These are phyloP conservation scores for Ramalina peruviana DNA, from an alignment of 495 filamentous ascomycete genomes.

Conservation along the genomic window DNA sequence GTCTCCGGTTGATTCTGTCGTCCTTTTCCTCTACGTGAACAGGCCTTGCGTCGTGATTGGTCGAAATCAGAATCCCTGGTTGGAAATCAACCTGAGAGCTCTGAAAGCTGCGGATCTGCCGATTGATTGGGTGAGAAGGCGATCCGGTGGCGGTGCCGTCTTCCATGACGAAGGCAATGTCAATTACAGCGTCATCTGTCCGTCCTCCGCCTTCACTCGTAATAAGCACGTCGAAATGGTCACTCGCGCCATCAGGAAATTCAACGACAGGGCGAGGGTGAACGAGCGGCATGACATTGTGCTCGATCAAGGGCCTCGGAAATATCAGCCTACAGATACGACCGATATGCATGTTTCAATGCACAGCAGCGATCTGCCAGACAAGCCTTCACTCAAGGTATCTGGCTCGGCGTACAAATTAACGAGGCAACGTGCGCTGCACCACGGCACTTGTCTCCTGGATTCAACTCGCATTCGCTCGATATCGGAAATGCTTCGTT, in stretches of 20 bases:
- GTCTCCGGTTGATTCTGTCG: slow-evolving; percentile 49
- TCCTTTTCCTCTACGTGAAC: slow-evolving; percentile 84
- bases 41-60: slow-evolving; percentile 76
- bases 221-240: slow-evolving; percentile 88
- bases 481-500: slow-evolving; percentile 52
- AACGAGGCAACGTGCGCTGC: slow-evolving; percentile 59
- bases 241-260: slow-evolving; percentile 53
- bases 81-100: slow-evolving; percentile 58
- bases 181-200: slow-evolving; percentile 85
- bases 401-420: slow-evolving; percentile 92
- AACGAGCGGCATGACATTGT: slow-evolving; percentile 94
- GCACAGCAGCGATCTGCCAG: slow-evolving; percentile 11
- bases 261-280: slow-evolving; percentile 41
- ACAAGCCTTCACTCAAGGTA: slow-evolving; percentile 51
- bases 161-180: slow-evolving; percentile 87
- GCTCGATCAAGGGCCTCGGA: slow-evolving; percentile 35
- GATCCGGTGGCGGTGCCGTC: slow-evolving; percentile 83
- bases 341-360: slow-evolving; percentile 10
- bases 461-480: slow-evolving; percentile 50
- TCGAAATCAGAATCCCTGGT: slow-evolving; percentile 95
- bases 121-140: slow-evolving; percentile 51
- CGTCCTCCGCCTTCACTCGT: slow-evolving; percentile 56
- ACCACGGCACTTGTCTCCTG: slow-evolving; percentile 85
- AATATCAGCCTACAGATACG: slow-evolving; percentile 14
- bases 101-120: background rate